A percentile compares a stretch with the other conserved stretches of the same genome.
Evolutionary conservation across 306 rosid species (phyloP).

Genomic region (Ochetophila trinervis): DNA sequence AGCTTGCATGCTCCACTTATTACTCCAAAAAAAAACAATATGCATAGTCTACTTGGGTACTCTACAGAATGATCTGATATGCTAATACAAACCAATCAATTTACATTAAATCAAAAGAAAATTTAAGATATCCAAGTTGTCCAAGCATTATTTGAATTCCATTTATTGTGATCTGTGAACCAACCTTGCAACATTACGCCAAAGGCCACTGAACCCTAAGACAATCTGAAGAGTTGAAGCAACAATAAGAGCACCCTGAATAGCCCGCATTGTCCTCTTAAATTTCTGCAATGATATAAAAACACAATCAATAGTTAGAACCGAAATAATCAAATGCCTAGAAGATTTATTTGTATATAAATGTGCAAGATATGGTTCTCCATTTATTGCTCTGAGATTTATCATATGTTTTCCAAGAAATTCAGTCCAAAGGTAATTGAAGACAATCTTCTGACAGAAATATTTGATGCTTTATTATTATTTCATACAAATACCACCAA

Average conservation of each 20-base stretch:
- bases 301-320: slow-evolving; percentile 26
- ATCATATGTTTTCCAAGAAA: not conserved
- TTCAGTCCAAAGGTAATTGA: not conserved
- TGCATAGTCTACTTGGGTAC: slow-evolving; percentile 13
- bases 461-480: not conserved
- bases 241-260: slow-evolving; percentile 88
- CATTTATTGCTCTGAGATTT: not conserved
- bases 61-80: slow-evolving; percentile 10
- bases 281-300: slow-evolving; percentile 58
- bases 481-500: slow-evolving; percentile 10
- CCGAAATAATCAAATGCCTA: slow-evolving; percentile 20
- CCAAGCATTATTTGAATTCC: not conserved
- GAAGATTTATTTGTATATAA: slow-evolving; percentile 1
- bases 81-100: slow-evolving; percentile 10
- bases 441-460: too few species aligned
- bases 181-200: slow-evolving; percentile 99
- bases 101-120: slow-evolving; percentile 3
- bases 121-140: not conserved
- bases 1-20: slow-evolving; percentile 8
- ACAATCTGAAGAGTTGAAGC: slow-evolving; percentile 99
- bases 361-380: not conserved
- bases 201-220: slow-evolving; percentile 97
- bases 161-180: slow-evolving; percentile 22
- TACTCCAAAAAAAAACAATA: slow-evolving; percentile 4
- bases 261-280: slow-evolving; percentile 92